phyloP scores from a whole-genome alignment of 495 filamentous ascomycete species.

The Aspergillus sclerotiicarbonarius region DNA sequence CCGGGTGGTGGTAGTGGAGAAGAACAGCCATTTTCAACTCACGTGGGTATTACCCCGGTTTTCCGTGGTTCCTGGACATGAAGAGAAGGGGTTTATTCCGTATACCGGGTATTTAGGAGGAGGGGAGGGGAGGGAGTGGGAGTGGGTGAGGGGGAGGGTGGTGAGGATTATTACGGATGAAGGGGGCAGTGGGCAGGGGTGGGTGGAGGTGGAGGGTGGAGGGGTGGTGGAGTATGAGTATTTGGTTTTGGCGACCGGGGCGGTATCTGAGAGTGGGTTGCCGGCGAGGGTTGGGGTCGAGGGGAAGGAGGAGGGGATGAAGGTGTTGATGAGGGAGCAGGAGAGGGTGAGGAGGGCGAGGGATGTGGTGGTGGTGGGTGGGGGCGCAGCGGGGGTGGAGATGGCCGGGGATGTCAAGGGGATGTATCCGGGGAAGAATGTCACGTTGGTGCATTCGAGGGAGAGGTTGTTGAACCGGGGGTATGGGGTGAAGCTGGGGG shows the following conservation, averaged over 20 bases:
- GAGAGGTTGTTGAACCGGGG: constrained; percentile 36
- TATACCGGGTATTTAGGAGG: constrained; percentile 25
- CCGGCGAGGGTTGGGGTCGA: constrained; percentile 16
- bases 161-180: neutral
- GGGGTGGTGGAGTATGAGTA: constrained; percentile 30
- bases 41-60: constrained; percentile 52
- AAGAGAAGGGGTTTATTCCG: constrained; percentile 49
- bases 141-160: constrained; percentile 30
- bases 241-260: constrained; percentile 37
- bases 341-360: constrained; percentile 19
- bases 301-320: constrained; percentile 19
- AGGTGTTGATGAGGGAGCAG: constrained; percentile 19
- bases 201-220: constrained; percentile 11
- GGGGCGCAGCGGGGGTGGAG: constrained; percentile 54
- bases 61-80: constrained; percentile 32
- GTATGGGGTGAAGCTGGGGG: constrained; percentile 44
- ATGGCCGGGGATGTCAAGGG: constrained; percentile 52
- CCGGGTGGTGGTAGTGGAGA: constrained; percentile 54
- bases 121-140: constrained; percentile 43
- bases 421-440: constrained; percentile 49
- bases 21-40: constrained; percentile 58
- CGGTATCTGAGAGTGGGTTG: constrained; percentile 8
- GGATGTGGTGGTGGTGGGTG: constrained; percentile 51
- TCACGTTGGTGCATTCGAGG: constrained; percentile 54
- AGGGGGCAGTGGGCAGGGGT: neutral